Percentiles rank a stretch among this genome's conserved stretches.
These are phyloP conservation scores for Tetratostichococcus sp. DNA, from an alignment of 139 green algal genomes.

Conservation along the genomic window DNA sequence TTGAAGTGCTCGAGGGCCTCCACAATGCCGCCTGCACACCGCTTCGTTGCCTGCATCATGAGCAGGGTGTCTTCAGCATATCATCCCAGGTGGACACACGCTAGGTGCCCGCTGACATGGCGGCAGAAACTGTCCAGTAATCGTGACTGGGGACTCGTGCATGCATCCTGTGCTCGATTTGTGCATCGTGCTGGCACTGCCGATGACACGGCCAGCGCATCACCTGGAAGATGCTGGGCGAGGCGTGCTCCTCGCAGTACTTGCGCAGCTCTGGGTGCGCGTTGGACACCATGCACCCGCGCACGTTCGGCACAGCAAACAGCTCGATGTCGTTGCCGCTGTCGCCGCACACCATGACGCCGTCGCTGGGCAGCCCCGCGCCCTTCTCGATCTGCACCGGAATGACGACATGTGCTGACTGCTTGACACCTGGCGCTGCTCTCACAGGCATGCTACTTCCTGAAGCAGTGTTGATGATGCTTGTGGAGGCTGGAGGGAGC, in stretches of 20 bases:
- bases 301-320: constrained; percentile 70
- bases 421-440: no score
- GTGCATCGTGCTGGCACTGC: no score
- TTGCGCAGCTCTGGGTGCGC: constrained; percentile 78
- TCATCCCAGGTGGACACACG: no score
- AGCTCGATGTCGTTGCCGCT: constrained; percentile 92
- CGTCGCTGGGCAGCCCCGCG: constrained; percentile 21
- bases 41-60: constrained; percentile 51
- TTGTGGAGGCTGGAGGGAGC: no score
- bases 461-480: no score
- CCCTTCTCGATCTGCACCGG: constrained; percentile 21
- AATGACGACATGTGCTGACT: neutral
- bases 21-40: constrained; percentile 82
- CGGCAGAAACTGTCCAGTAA: no score
- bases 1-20: constrained; percentile 75
- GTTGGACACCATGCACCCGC: constrained; percentile 82
- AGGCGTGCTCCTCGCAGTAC: constrained; percentile 46
- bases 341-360: constrained; percentile 86
- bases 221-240: constrained; percentile 32
- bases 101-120: no score
- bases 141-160: no score
- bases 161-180: no score
- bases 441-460: no score
- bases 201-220: no score
- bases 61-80: neutral